Evolutionary conservation across 2,329 filamentous ascomycete genomes (phyloP).

Genomic region (Ophiostoma sp.): DNA sequence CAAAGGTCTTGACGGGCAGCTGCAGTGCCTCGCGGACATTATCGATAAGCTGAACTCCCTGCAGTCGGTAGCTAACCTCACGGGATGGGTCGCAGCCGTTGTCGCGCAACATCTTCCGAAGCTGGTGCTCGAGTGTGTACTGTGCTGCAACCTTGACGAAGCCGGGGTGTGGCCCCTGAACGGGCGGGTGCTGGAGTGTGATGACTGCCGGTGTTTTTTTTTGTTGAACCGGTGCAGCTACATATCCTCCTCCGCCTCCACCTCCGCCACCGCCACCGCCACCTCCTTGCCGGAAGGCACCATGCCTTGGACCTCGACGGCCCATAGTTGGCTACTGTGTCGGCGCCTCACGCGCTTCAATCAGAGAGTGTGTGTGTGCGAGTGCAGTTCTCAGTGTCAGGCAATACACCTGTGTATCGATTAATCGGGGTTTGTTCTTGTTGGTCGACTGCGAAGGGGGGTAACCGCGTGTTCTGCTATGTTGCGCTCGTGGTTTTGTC

Average conservation of each 20-base stretch:
- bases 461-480: not conserved
- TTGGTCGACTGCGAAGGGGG: not conserved
- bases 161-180: slow-evolving; percentile 36
- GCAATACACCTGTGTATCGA: not conserved
- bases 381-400: not conserved
- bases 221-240: not conserved
- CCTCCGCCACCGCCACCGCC: slow-evolving; percentile 17
- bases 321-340: slow-evolving; percentile 21
- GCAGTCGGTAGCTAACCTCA: slow-evolving; percentile 74
- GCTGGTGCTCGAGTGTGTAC: slow-evolving; percentile 75
- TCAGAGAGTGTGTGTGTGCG: not conserved
- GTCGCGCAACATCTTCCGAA: slow-evolving; percentile 66
- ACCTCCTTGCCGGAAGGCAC: slow-evolving; percentile 18
- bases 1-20: slow-evolving; percentile 86
- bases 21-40: slow-evolving; percentile 72
- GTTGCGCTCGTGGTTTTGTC: not conserved
- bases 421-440: not conserved
- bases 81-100: slow-evolving; percentile 68
- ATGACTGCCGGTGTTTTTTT: not conserved
- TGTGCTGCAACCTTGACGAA: slow-evolving; percentile 52
- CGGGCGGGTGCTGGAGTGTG: slow-evolving; percentile 22
- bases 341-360: not conserved
- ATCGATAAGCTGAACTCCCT: slow-evolving; percentile 86
- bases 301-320: slow-evolving; percentile 24
- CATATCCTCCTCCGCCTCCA: slow-evolving; percentile 7